These are phyloP conservation scores for Paramecium tetraurelia DNA, from an alignment of 73 alveolate genomes.

Conservation along the genomic window DNA sequence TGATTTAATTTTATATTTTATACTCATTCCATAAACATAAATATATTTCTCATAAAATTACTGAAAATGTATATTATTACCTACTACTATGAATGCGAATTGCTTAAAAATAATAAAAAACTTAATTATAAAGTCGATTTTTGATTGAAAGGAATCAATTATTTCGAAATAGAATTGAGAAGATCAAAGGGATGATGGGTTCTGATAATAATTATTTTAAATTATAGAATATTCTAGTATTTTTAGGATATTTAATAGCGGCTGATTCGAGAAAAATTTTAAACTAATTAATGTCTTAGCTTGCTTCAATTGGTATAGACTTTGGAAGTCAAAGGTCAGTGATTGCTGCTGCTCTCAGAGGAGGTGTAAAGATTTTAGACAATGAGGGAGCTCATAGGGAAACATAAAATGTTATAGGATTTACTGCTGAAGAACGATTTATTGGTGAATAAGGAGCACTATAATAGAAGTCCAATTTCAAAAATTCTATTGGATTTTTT, in stretches of 20 bases:
- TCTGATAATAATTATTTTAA: not conserved
- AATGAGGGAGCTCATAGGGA: conserved; percentile 78
- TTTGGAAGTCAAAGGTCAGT: conserved; percentile 82
- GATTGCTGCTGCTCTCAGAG: conserved; percentile 81
- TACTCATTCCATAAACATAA: not conserved
- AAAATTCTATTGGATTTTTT: conserved; percentile 70
- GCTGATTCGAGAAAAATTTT: not conserved
- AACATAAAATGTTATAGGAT: conserved; percentile 81
- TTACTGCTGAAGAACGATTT: conserved; percentile 73
- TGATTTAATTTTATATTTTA: not conserved
- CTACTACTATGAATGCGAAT: not conserved
- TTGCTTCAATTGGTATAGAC: conserved; percentile 83
- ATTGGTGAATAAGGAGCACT: conserved; percentile 79
- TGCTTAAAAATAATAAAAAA: not conserved
- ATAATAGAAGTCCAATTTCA: conserved; percentile 70
- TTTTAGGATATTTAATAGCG: not conserved
- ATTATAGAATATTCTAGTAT: not conserved
- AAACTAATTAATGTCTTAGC: conserved; percentile 34
- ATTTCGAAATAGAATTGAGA: not conserved
- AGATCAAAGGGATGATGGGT: not conserved
- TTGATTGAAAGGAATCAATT: not conserved
- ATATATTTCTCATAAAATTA: not conserved
- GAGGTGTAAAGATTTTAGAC: conserved; percentile 82
- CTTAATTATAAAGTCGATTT: not conserved
- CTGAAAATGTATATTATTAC: not conserved